Evolutionary conservation across 352 stramenopile species (phyloP).

Genomic region (Blastocystis sp.): DNA sequence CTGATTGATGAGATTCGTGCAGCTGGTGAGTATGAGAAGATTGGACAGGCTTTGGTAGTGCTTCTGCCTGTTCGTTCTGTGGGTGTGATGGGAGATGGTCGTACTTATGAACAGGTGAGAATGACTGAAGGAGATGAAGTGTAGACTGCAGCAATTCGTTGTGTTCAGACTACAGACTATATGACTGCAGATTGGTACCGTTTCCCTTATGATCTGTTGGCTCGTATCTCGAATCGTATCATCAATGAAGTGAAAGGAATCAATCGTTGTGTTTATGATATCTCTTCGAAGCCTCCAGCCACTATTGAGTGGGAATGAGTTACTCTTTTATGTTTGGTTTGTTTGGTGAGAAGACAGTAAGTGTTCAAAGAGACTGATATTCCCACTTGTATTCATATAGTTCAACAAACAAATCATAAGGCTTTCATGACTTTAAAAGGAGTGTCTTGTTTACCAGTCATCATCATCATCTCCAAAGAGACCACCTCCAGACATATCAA

Average conservation of each 20-base stretch:
- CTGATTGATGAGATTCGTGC: constrained; percentile 91
- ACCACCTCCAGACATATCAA: constrained; percentile 39
- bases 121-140: neutral
- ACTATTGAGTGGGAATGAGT: constrained; percentile 98
- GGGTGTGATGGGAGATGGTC: constrained; percentile 92
- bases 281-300: constrained; percentile 95
- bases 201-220: constrained; percentile 93
- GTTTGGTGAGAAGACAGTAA: neutral
- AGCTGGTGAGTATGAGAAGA: constrained; percentile 91
- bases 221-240: constrained; percentile 90
- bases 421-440: neutral
- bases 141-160: constrained; percentile 80
- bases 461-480: constrained; percentile 56
- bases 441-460: constrained; percentile 48
- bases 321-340: neutral
- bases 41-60: constrained; percentile 93
- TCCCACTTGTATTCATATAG: no score
- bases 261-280: constrained; percentile 98
- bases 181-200: constrained; percentile 99
- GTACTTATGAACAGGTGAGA: constrained; percentile 89
- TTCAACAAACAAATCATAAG: constrained; percentile 5
- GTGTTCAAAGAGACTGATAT: no score
- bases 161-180: constrained; percentile 96
- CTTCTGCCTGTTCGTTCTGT: constrained; percentile 91
- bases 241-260: constrained; percentile 97